Base-by-base conservation (phyloP, 2,329 filamentous ascomycete genomes). In the Xylaria sp. region DNA sequence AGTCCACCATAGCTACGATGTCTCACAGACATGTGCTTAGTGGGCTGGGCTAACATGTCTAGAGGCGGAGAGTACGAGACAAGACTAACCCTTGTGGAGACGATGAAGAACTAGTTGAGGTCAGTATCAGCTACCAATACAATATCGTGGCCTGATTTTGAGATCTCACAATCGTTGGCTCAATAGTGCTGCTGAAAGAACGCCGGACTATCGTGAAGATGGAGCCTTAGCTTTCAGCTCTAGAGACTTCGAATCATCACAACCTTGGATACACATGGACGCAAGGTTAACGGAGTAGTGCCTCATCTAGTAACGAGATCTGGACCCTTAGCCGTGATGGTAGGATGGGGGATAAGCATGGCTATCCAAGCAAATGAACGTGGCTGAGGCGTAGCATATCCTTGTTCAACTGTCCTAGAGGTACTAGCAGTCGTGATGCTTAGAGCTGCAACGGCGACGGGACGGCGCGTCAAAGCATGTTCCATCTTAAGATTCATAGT, bases 1-100 rank as follows among this genome's bases (percentile, higher is more conserved):
- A 38, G 23, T 35, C 28, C n/a, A n/a, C n/a, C n/a, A n/a, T 21
- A 23, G 43, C 31, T 40, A 51, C 35, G 62, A 38, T 17, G 31
- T 59, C 43, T 60, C 46, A 33, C 37, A 56, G 51, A 42, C 59
- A 62, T 51, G 55, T 65, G 63, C 56, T 17, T 59, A 33, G 15
- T 54, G 57, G 57, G 21, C 42, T 33, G 37, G 31, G 43, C 28
- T 11, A 37, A 42, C 42, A 46, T 40, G 40, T 14, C 31, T n/a
- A 37, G 7, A 28, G 25, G 53, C 37, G 45, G 37, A 23, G 28
- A 25, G 19, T 23, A 31, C 33, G 31, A 59, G 35, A 31, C 19
- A 31, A 19, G 19, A 21, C 40, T 40, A 37, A 25, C 23, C 21
- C 31, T 52, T 23, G 47, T 19, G 23, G 8, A 37, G 28, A 45